Conservation (phyloP, 2,329 filamentous ascomycete genomes). For the Cordyceps cateniannulata region DNA sequence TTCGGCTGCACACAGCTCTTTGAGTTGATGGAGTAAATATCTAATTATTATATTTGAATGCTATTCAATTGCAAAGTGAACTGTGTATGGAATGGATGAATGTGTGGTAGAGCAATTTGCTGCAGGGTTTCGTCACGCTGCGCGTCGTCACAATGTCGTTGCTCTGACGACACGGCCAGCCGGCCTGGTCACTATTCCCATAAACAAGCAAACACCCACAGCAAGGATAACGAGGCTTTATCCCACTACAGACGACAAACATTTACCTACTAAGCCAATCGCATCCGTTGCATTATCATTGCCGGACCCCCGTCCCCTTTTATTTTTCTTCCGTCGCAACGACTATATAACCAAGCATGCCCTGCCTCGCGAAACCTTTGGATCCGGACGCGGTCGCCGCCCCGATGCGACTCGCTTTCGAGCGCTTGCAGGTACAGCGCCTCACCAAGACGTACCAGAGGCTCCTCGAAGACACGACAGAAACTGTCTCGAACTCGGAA, state of each 20-base stretch:
- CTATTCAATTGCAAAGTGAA: too few relatives aligned
- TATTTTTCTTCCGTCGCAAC: background rate
- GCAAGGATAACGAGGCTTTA: background rate
- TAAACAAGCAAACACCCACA: too few relatives aligned
- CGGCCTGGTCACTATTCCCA: too few relatives aligned
- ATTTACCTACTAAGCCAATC: background rate
- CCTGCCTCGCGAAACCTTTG: background rate
- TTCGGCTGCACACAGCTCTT: too few relatives aligned
- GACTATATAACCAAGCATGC: background rate
- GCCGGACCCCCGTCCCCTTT: too few relatives aligned
- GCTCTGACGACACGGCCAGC: background rate
- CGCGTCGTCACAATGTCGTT: background rate
- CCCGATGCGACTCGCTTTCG: background rate
- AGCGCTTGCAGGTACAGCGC: background rate
- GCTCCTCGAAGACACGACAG: background rate
- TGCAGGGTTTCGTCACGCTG: too few relatives aligned
- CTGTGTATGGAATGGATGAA: too few relatives aligned
- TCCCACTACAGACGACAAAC: background rate
- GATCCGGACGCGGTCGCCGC: background rate
- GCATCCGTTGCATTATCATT: background rate
- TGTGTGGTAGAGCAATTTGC: too few relatives aligned
- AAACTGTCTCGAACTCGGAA: background rate
- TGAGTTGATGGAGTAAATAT: too few relatives aligned
- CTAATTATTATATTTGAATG: too few relatives aligned
- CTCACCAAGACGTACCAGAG: background rate